Percentiles rank a stretch among this genome's conserved stretches.
phyloP scores from a whole-genome alignment of 352 stramenopile species.

The Phytophthora litchii region DNA sequence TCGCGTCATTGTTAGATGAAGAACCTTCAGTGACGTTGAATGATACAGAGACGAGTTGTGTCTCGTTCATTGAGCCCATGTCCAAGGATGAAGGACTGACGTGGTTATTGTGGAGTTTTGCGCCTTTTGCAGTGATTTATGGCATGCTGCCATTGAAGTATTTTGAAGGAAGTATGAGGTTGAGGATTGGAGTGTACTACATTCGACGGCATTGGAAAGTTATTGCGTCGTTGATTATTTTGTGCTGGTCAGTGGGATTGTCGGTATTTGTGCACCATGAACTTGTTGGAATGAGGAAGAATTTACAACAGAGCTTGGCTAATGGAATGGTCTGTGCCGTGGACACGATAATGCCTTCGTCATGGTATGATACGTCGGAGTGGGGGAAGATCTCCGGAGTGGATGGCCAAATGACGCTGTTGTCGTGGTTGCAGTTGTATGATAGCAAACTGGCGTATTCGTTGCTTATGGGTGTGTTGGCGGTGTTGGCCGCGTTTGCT shows the following conservation, averaged over 20 bases:
- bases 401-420: slow-evolving; percentile 50
- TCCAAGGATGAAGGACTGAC: slow-evolving; percentile 40
- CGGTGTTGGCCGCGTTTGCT: slow-evolving; percentile 57
- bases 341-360: slow-evolving; percentile 42
- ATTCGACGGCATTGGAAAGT: slow-evolving; percentile 78
- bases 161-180: slow-evolving; percentile 66
- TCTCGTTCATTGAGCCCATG: slow-evolving; percentile 35
- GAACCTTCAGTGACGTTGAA: slow-evolving; percentile 6
- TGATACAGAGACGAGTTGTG: slow-evolving; percentile 29
- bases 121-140: slow-evolving; percentile 65
- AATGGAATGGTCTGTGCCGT: slow-evolving; percentile 49
- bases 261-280: slow-evolving; percentile 70
- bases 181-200: slow-evolving; percentile 78
- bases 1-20: slow-evolving; percentile 26
- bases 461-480: slow-evolving; percentile 69
- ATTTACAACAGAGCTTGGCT: slow-evolving; percentile 47
- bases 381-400: slow-evolving; percentile 36
- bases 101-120: slow-evolving; percentile 63
- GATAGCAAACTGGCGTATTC: slow-evolving; percentile 68
- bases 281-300: slow-evolving; percentile 47
- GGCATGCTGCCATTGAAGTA: slow-evolving; percentile 70
- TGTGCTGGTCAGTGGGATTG: slow-evolving; percentile 69
- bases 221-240: slow-evolving; percentile 65
- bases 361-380: slow-evolving; percentile 59
- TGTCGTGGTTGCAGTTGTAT: slow-evolving; percentile 71